Conservation (phyloP, 306 rosid genomes). For the Trifolium repens region DNA sequence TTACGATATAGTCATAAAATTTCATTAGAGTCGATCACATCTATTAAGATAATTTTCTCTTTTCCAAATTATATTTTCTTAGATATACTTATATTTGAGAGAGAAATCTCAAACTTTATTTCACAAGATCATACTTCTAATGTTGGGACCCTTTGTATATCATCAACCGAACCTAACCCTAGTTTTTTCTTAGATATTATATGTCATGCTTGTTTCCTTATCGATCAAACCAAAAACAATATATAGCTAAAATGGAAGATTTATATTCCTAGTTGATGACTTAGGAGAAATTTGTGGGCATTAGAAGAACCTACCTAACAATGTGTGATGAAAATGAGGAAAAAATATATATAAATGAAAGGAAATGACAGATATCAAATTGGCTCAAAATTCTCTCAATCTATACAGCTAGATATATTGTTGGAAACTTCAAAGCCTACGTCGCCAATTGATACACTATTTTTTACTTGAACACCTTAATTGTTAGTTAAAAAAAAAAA, state of each 20-base stretch:
- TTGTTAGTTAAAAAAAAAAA: too few species aligned
- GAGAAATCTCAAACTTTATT: background rate
- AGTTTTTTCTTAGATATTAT: background rate
- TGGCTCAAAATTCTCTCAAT: slow-evolving; percentile 23
- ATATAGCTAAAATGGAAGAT: slow-evolving; percentile 23
- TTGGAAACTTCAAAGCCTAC: slow-evolving; percentile 3
- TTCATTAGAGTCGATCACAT: too few species aligned
- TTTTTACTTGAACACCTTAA: too few species aligned
- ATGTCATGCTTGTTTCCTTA: background rate
- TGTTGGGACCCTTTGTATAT: slow-evolving; percentile 54
- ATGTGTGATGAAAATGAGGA: slow-evolving; percentile 9
- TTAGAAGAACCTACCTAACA: slow-evolving; percentile 30
- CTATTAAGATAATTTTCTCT: too few species aligned
- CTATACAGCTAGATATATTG: slow-evolving; percentile 16
- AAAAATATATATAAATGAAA: background rate
- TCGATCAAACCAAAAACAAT: background rate
- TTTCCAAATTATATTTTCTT: too few species aligned
- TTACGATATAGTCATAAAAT: too few species aligned
- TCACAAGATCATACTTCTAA: slow-evolving; percentile 28
- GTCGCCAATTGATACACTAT: background rate
- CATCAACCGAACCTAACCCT: slow-evolving; percentile 51
- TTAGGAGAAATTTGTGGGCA: slow-evolving; percentile 21
- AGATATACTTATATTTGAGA: background rate
- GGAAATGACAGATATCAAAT: slow-evolving; percentile 22
- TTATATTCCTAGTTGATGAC: slow-evolving; percentile 35